Evolutionary conservation across 495 filamentous ascomycete species (phyloP).

Genomic region (Penicillium odoratum): DNA sequence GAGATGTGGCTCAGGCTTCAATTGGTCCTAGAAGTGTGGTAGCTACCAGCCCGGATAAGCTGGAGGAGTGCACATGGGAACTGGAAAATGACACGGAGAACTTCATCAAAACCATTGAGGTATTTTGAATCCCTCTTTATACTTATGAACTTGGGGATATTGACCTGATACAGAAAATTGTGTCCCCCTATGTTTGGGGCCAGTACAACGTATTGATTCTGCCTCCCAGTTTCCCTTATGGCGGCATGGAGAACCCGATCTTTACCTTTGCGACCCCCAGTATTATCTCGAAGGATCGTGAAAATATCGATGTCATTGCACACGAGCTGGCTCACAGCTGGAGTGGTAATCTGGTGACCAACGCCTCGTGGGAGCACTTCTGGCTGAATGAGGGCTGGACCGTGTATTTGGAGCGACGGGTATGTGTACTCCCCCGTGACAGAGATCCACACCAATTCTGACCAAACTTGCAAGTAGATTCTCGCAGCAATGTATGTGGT

Average conservation of each 20-base stretch:
- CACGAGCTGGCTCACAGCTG: slow-evolving; percentile 91
- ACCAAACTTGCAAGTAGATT: slow-evolving; percentile 21
- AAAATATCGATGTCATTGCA: slow-evolving; percentile 95
- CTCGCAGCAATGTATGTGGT: slow-evolving; percentile 32
- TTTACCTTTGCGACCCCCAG: slow-evolving; percentile 94
- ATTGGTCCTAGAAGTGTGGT: slow-evolving; percentile 85
- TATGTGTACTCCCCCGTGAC: slow-evolving; percentile 19
- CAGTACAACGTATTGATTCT: slow-evolving; percentile 92
- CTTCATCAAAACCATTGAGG: slow-evolving; percentile 85
- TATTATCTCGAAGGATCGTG: slow-evolving; percentile 85
- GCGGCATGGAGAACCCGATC: slow-evolving; percentile 93
- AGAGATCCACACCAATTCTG: slow-evolving; percentile 5
- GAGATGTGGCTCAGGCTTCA: slow-evolving; percentile 77
- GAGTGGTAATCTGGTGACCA: slow-evolving; percentile 91
- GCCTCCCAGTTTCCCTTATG: slow-evolving; percentile 86
- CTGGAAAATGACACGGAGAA: slow-evolving; percentile 85
- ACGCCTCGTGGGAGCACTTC: slow-evolving; percentile 93
- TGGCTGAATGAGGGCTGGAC: slow-evolving; percentile 99
- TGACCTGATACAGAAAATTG: slow-evolving; percentile 53
- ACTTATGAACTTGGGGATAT: background rate
- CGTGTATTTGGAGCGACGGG: slow-evolving; percentile 84
- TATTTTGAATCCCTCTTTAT: slow-evolving; percentile 12
- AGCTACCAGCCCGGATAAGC: slow-evolving; percentile 81
- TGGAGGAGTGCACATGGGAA: slow-evolving; percentile 83
- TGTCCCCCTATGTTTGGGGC: slow-evolving; percentile 89